Evolutionary conservation across 306 rosid species (phyloP), one percentile per base, ranked within the genome.

Genomic region (Coriaria nepalensis): DNA sequence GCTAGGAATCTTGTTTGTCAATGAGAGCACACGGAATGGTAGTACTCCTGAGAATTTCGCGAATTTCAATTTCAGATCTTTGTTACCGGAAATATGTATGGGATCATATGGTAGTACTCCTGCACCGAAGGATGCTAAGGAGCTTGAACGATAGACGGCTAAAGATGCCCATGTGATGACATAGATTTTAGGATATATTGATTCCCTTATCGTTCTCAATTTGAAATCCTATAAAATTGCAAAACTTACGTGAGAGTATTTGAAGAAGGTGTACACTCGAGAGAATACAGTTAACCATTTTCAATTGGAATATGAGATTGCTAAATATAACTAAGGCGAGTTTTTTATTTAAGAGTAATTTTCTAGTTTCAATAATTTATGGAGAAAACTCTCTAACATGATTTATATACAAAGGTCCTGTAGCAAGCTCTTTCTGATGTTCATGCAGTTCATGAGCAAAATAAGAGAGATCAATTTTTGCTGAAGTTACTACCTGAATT

Each of bases 401-500:
- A 9, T 52, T 8, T 52, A 52, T 14, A 6, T 34, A 2, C n/a
- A n/a, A 35, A 35, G 14, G 32, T 51, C 0, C 33, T 6, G 8
- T 8, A 10, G 42, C 5, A 37, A 37, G 10, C 43, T 13, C 44
- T 52, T 10, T 6, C 4, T 8, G 10, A 5, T 9, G 11, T 37
- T 36, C 43, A 36, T 12, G 33, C 10, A 2, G 33, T 37, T 36
- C 43, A 52, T 52, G 44, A 52, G 9, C 10, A 11, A 2, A 36
- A 43, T 11, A 37, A 38, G 33, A 36, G 56, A 11, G 56, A 52
- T 38, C 45, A 52, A 14, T 52, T 37, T 8, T 13, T 52, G 33
- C 35, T 51, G 55, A 51, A 51, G 9, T 37, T 13, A 9, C 43
- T 0, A 35, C 12, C 12, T 38, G 39, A 36, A 38, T 11, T 37